phyloP scores from a whole-genome alignment of 75 land plant genomes.

The Gnetum montanum region DNA sequence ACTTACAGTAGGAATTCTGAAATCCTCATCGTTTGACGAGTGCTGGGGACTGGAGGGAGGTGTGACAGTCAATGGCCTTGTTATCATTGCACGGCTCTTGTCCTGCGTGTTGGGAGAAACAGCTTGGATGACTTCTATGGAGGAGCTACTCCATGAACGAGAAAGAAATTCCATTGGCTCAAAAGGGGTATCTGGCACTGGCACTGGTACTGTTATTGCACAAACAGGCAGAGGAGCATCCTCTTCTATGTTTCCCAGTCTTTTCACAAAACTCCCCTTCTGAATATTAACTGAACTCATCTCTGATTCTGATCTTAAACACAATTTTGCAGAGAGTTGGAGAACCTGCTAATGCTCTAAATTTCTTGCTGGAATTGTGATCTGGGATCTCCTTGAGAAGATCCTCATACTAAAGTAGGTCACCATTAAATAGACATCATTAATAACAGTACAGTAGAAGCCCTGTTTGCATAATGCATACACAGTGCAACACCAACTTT shows the following conservation, averaged over 20 bases:
- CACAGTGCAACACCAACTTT: too few relatives aligned
- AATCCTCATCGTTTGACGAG: neutral
- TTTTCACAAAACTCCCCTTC: slow-evolving; percentile 4
- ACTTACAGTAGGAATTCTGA: slow-evolving; percentile 2
- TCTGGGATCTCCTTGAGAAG: too few relatives aligned
- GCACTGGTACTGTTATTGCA: neutral
- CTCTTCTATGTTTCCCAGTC: slow-evolving; percentile 8
- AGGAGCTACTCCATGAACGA: slow-evolving; percentile 33
- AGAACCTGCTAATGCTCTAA: too few relatives aligned
- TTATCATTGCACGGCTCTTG: slow-evolving; percentile 8
- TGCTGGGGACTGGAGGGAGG: slow-evolving; percentile 1
- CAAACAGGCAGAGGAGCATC: neutral
- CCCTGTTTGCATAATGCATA: too few relatives aligned
- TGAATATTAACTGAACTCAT: neutral
- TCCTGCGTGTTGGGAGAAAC: slow-evolving; percentile 15
- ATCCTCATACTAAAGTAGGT: too few relatives aligned
- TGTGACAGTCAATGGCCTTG: neutral
- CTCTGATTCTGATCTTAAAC: too few relatives aligned
- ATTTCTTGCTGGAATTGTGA: too few relatives aligned
- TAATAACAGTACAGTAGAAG: too few relatives aligned
- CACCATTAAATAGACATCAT: too few relatives aligned
- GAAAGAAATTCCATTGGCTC: slow-evolving; percentile 38
- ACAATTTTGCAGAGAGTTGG: too few relatives aligned
- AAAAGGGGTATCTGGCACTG: slow-evolving; percentile 29
- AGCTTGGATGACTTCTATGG: slow-evolving; percentile 22